Conservation (phyloP, 2,329 filamentous ascomycete species). For the Fusarium drepaniforme region DNA sequence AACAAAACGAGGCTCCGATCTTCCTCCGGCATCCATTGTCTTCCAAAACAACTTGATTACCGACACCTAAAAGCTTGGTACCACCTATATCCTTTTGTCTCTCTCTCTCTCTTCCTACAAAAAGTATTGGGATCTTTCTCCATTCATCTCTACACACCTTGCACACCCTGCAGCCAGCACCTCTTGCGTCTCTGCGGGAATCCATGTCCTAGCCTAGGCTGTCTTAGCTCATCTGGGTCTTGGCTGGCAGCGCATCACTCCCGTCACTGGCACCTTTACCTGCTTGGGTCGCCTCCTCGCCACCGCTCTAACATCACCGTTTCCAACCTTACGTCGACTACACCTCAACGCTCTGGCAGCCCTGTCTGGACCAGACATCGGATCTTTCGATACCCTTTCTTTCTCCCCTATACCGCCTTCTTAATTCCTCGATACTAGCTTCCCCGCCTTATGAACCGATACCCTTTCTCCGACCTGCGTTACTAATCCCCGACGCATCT, state of each 20-base stretch:
- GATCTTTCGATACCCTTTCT: slow-evolving; percentile 4
- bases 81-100: not conserved
- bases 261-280: slow-evolving; percentile 22
- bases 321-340: slow-evolving; percentile 28
- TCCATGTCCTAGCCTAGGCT: slow-evolving; percentile 1
- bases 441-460: not conserved
- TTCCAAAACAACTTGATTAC: slow-evolving; percentile 29
- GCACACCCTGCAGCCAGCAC: not conserved
- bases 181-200: not conserved
- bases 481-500: slow-evolving; percentile 7
- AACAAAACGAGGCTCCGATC: slow-evolving; percentile 24
- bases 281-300: slow-evolving; percentile 28
- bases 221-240: slow-evolving; percentile 14
- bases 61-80: not conserved
- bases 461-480: not conserved
- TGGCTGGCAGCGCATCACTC: slow-evolving; percentile 28
- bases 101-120: slow-evolving; percentile 2
- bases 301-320: slow-evolving; percentile 29
- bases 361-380: slow-evolving; percentile 13
- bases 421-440: not conserved
- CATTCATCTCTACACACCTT: not conserved
- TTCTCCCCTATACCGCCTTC: not conserved
- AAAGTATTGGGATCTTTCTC: not conserved
- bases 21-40: slow-evolving; percentile 39
- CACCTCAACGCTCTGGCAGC: slow-evolving; percentile 12